These are phyloP conservation scores for Sisymbrium irio DNA, from an alignment of 345 rosid genomes.

Conservation along the genomic window DNA sequence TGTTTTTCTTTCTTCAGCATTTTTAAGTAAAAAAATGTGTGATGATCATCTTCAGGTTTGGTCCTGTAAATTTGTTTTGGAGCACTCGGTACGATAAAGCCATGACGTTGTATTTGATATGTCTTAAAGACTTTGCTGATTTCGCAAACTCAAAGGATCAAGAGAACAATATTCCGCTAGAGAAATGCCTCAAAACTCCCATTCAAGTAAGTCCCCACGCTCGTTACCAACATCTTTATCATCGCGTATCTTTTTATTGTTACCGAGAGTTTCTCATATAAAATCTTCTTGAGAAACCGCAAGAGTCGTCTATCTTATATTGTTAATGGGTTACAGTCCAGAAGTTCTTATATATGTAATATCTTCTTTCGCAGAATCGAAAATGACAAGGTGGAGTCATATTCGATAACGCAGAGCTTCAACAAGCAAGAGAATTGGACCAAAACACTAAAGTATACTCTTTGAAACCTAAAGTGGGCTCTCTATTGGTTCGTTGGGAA, in stretches of 20 bases:
- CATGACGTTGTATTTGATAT: slow-evolving; percentile 80
- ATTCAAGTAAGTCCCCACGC: slow-evolving; percentile 56
- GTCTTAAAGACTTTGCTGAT: slow-evolving; percentile 95
- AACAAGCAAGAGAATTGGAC: slow-evolving; percentile 98
- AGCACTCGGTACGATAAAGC: slow-evolving; percentile 95
- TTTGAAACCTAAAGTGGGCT: slow-evolving; percentile 92
- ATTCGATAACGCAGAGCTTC: slow-evolving; percentile 90
- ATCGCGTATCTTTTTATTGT: not conserved
- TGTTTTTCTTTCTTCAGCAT: not conserved
- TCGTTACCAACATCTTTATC: not conserved
- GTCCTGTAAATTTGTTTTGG: slow-evolving; percentile 97
- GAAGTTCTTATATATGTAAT: not conserved
- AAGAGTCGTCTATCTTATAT: not conserved
- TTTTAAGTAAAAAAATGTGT: not conserved
- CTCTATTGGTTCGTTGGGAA: slow-evolving; percentile 91
- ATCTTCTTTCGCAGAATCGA: slow-evolving; percentile 58
- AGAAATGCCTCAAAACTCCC: slow-evolving; percentile 85
- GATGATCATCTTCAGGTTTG: slow-evolving; percentile 55
- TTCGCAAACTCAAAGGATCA: slow-evolving; percentile 80
- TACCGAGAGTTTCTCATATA: not conserved
- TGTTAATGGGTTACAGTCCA: not conserved
- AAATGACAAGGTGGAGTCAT: slow-evolving; percentile 80
- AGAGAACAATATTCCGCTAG: slow-evolving; percentile 89
- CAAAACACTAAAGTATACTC: slow-evolving; percentile 89
- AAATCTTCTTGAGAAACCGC: not conserved